A percentile compares a stretch with the other conserved stretches of the same genome.
These are phyloP conservation scores for Prunus mira DNA, from an alignment of 306 rosid genomes.

Conservation along the genomic window DNA sequence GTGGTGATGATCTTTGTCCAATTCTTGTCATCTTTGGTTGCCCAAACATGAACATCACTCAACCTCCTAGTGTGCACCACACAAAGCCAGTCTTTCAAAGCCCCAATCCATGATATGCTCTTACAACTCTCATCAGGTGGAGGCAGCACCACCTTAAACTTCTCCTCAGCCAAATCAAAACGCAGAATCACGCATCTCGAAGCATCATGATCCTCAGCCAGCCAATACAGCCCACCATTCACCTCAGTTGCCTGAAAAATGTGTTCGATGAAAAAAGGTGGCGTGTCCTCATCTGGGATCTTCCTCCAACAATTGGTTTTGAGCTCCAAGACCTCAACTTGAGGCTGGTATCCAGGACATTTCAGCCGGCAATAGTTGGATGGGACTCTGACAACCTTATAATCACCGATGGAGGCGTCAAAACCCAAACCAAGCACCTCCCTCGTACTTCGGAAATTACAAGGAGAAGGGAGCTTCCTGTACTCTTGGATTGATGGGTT, in stretches of 20 bases:
- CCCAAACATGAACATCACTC: slow-evolving; percentile 32
- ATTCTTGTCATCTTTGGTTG: slow-evolving; percentile 23
- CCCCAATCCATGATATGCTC: slow-evolving; percentile 30
- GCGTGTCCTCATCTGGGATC: slow-evolving; percentile 30
- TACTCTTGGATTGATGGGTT: slow-evolving; percentile 36
- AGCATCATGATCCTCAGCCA: slow-evolving; percentile 14
- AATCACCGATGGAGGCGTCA: slow-evolving; percentile 15
- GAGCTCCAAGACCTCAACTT: slow-evolving; percentile 23
- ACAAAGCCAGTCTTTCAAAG: slow-evolving; percentile 24
- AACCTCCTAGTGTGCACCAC: slow-evolving; percentile 27
- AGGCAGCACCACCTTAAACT: slow-evolving; percentile 25
- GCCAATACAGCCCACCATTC: slow-evolving; percentile 37
- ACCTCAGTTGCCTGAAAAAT: slow-evolving; percentile 31
- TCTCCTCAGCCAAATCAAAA: slow-evolving; percentile 33
- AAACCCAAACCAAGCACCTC: slow-evolving; percentile 36
- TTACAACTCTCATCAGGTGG: slow-evolving; percentile 18
- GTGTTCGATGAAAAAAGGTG: slow-evolving; percentile 34
- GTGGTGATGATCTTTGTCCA: slow-evolving; percentile 30
- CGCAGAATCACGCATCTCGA: slow-evolving; percentile 19
- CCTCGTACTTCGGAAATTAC: slow-evolving; percentile 24
- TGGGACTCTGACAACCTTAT: slow-evolving; percentile 37
- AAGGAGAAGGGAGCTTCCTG: slow-evolving; percentile 29
- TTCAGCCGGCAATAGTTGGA: slow-evolving; percentile 32
- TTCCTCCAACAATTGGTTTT: slow-evolving; percentile 29
- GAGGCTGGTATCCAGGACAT: slow-evolving; percentile 14